Evolutionary conservation across 768 basidiomycete genomes (phyloP).

Genomic region (Agaricus subrufescens): DNA sequence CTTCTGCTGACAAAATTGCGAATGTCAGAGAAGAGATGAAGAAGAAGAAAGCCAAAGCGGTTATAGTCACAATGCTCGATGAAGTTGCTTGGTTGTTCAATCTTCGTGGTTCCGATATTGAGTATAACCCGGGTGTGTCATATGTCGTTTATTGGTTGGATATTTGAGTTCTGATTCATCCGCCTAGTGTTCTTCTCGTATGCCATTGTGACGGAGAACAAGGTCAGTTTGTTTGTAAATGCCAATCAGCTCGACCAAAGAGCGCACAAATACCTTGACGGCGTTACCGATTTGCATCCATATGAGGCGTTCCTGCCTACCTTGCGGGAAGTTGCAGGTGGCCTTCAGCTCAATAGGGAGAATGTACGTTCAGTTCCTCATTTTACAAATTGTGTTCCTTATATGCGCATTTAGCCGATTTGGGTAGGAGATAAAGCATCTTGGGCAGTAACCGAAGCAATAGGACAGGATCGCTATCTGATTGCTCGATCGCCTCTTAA

Average conservation of each 20-base stretch:
- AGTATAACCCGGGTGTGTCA: slow-evolving; percentile 61
- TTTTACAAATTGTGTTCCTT: background rate
- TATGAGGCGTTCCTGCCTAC: slow-evolving; percentile 68
- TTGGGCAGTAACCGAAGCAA: slow-evolving; percentile 75
- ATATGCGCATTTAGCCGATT: slow-evolving; percentile 45
- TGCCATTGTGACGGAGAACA: slow-evolving; percentile 63
- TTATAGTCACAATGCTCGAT: slow-evolving; percentile 86
- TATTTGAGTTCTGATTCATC: background rate
- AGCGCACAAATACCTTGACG: slow-evolving; percentile 44
- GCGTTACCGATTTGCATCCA: slow-evolving; percentile 57
- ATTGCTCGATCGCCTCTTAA: slow-evolving; percentile 70
- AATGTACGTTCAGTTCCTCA: slow-evolving; percentile 19
- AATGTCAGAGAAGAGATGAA: slow-evolving; percentile 59
- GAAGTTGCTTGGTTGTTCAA: slow-evolving; percentile 96
- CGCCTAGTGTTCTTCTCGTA: slow-evolving; percentile 85
- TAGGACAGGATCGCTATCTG: slow-evolving; percentile 55
- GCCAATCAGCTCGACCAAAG: slow-evolving; percentile 41
- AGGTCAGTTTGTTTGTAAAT: slow-evolving; percentile 68
- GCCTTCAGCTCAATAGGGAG: slow-evolving; percentile 27
- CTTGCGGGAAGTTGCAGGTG: slow-evolving; percentile 44
- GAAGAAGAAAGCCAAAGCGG: slow-evolving; percentile 61
- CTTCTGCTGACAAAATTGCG: slow-evolving; percentile 61
- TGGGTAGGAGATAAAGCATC: slow-evolving; percentile 75
- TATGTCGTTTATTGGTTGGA: background rate
- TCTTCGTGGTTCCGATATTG: slow-evolving; percentile 87